A percentile compares a stretch with the other conserved stretches of the same genome.
phyloP scores from a whole-genome alignment of 768 basidiomycete genomes.

The Amanita rimosa region DNA sequence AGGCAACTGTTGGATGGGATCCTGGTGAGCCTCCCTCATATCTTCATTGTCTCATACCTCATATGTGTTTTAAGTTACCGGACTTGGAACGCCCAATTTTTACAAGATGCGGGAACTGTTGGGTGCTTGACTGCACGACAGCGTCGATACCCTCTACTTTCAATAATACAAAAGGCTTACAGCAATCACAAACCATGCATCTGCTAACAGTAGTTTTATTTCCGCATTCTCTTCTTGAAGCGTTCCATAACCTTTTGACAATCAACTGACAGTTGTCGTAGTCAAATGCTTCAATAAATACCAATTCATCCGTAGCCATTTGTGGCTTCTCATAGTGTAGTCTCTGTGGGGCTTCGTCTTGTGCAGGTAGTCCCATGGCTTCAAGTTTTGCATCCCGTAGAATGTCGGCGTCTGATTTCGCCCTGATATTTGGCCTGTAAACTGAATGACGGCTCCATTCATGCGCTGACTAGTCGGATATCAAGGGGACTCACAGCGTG shows the following conservation, averaged over 20 bases:
- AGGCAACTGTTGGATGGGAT: constrained; percentile 51
- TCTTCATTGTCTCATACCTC: not conserved
- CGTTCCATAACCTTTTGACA: constrained; percentile 75
- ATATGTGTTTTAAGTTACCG: constrained; percentile 29
- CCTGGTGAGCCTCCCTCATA: constrained; percentile 28
- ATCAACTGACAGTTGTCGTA: not conserved
- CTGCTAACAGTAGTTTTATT: constrained; percentile 23
- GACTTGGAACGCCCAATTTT: constrained; percentile 45
- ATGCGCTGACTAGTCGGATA: not conserved
- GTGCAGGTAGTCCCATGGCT: constrained; percentile 66
- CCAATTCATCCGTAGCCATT: constrained; percentile 87
- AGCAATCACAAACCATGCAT: not conserved
- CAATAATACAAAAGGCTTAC: not conserved
- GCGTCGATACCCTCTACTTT: not conserved
- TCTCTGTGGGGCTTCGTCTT: constrained; percentile 35
- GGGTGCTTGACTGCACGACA: not conserved
- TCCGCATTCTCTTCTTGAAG: constrained; percentile 94
- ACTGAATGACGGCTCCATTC: constrained; percentile 31
- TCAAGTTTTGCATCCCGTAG: constrained; percentile 80
- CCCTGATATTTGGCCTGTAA: constrained; percentile 71
- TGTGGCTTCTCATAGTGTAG: constrained; percentile 50
- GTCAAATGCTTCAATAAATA: constrained; percentile 21
- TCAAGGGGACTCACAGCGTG: constrained; percentile 60
- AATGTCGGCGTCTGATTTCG: constrained; percentile 83
- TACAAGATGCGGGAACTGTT: constrained; percentile 26